Evolutionary conservation across 1,284 basidiomycete genomes (phyloP).

Genomic region (Termitomyces sp.): DNA sequence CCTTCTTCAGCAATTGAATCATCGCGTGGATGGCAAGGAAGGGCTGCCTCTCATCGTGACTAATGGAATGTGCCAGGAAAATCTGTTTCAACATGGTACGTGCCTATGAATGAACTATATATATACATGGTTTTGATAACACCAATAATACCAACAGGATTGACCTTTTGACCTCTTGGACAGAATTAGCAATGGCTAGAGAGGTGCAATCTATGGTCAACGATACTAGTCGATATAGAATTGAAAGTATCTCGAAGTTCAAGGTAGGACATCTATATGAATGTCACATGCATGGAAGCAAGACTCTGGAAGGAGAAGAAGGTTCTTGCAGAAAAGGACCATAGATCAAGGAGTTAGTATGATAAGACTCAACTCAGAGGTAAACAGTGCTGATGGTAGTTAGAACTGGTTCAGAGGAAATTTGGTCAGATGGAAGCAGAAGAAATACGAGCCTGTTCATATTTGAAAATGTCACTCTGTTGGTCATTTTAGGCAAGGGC

Average conservation of each 20-base stretch:
- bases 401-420: background rate
- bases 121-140: background rate
- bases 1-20: background rate
- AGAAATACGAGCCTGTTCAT: background rate
- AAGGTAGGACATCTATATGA: background rate
- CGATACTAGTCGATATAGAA: background rate
- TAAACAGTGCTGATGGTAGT: background rate
- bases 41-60: conserved; percentile 18
- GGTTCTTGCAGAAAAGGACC: too few species aligned
- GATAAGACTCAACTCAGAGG: background rate
- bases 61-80: background rate
- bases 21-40: conserved; percentile 12
- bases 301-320: too few species aligned
- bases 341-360: background rate
- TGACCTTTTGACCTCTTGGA: background rate
- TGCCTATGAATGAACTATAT: background rate
- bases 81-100: conserved; percentile 7
- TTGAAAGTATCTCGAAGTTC: background rate
- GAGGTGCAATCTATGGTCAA: background rate
- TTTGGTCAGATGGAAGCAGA: background rate
- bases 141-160: background rate
- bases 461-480: background rate
- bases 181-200: background rate
- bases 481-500: background rate
- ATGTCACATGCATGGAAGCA: background rate